Base-by-base conservation (phyloP, 1,139 yeast species). In the Candida mesenterica region DNA sequence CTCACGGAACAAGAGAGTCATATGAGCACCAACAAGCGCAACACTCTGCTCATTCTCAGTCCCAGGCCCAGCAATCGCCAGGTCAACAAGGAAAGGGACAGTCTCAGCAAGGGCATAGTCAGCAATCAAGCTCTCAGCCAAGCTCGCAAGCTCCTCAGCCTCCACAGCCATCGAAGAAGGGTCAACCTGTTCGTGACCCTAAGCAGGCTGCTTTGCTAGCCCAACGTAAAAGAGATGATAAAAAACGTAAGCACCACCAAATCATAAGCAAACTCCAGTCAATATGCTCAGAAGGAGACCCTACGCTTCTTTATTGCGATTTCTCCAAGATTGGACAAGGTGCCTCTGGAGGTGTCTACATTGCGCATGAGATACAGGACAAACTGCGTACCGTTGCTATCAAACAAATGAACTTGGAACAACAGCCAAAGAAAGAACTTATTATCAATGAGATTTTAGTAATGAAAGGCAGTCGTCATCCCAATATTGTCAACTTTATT, bases 311-410 rank as follows among this genome's bases (percentile, higher is more conserved):
- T 33, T 94, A 87, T 59, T 68, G 72, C 32, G 82, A 81, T 52
- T 67, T 90, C 42, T 68, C 74, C 14, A 90, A 92, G 65, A 84
- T 92, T 53, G 98, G 98, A 4, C 97, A 92, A 64, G 98, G 98
- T 53, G 98, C 98, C 0, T 82, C 95, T 26, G 98, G 98, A 40
- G 97, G 97, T 36, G 98, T 92, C 32, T 92, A 82, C 56, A 87
- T 95, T 26, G 97, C 97, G 0, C 81, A 82, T 52, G 89, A 84
- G 49, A 32, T 33, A 8, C 29, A 25, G 15, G 75, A 76, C 15
- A 71, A 75, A 8, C 71, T 77, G 37, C 68, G 68, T 26, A 72
- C 83, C 31, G 98, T 92, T 31, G 98, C 98, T 2, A 87, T 92
- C 48, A 92, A 92, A 60, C 96, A 90, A 65, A 92, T 92, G 90